phyloP scores from a whole-genome alignment of 2,329 filamentous ascomycete genomes.

The Colletotrichum coccodes region DNA sequence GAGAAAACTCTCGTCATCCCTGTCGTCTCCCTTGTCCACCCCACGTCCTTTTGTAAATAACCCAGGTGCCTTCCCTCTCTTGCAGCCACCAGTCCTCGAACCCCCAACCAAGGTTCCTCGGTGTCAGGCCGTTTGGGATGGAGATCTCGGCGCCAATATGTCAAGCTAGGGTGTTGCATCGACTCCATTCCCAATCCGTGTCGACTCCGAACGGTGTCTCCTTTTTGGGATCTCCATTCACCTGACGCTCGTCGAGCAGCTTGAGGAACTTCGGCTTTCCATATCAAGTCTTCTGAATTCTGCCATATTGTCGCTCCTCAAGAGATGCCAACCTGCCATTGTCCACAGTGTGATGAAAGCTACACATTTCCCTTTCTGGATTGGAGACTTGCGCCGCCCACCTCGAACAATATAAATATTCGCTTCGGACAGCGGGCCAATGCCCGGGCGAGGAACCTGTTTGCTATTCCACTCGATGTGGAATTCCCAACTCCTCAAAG shows the following conservation, averaged over 20 bases:
- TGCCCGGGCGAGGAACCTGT: neutral
- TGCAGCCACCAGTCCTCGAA: neutral
- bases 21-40: neutral
- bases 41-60: neutral
- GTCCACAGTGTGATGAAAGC: neutral
- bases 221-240: neutral
- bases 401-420: neutral
- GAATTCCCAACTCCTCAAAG: neutral
- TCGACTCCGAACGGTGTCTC: neutral
- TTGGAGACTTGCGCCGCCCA: neutral
- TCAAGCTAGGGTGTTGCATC: constrained; percentile 3
- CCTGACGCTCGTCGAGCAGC: neutral
- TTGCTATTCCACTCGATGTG: neutral
- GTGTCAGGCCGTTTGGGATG: neutral
- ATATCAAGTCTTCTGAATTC: neutral
- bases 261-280: neutral
- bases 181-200: constrained; percentile 7
- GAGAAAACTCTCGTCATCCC: constrained; percentile 3
- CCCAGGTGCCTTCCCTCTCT: neutral
- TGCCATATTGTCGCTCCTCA: neutral
- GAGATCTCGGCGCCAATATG: constrained; percentile 22
- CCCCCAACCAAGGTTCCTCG: neutral
- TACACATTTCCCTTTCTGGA: neutral
- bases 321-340: neutral
- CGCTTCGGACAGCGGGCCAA: neutral